Base-by-base conservation (phyloP, 768 basidiomycete species). In the Russula earlei region DNA sequence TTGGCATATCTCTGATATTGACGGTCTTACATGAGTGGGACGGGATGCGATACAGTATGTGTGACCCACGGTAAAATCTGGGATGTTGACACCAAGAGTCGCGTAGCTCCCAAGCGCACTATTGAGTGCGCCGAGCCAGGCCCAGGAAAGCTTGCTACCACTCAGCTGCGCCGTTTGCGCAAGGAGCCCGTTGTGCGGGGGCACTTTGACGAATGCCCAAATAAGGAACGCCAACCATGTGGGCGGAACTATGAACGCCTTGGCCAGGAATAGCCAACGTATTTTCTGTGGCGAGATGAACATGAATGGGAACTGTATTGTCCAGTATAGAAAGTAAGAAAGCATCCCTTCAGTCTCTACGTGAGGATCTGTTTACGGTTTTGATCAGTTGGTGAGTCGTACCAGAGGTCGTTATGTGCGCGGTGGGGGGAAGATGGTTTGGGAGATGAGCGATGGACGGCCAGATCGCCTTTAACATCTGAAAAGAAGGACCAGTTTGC, bases 381-480 rank as follows among this genome's bases (percentile, higher is more conserved):
- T n/a, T 1, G 2, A 17, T n/a, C 36, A 14, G 34, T 33, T 12
- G 11, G 17, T 8, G 49, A 55, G 11, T 64, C 74, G 55, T 63
- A 76, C 82, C 82, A 47, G 76, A 72, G 5, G 80, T 82, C 3
- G 84, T 88, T 51, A 88, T 86, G 52, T 78, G 72, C 12, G 84
- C 74, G 12, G 68, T 70, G 5, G 70, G 69, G 14, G 85, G 70
- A 4, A 91, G 72, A 51, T 73, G 76, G 63, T 91, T 90, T 0
- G 82, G 82, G 31, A 91, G 67, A 47, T 69, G 76, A 14, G 77
- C 77, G 38, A 80, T 74, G 0, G 82, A 82, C 0, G 88, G 88
- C 87, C 88, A 90, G 27, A 91, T 86, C 1, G 87, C 87, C 66
- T 85, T 87, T 15, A 88, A 71, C 85, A 87, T 87, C 69, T 70